A percentile compares a stretch with the other conserved stretches of the same genome.
Evolutionary conservation across 108 stramenopile genomes (phyloP).

Genomic region (Schizochytrium sp.): DNA sequence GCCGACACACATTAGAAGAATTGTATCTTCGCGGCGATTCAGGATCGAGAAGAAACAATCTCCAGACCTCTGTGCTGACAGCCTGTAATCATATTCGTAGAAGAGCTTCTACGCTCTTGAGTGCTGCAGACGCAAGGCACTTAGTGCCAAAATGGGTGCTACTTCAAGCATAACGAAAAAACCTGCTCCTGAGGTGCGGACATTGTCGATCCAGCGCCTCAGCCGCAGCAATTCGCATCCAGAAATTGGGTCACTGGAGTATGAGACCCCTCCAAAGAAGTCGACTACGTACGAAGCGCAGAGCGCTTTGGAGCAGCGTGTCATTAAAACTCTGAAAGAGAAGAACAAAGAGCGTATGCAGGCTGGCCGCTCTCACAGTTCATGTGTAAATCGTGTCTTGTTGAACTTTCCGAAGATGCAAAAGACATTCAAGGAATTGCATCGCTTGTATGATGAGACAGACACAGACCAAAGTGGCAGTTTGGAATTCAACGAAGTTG

Average conservation of each 20-base stretch:
- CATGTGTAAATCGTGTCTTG: constrained; percentile 9
- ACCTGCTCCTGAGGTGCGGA: neutral
- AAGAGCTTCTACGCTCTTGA: too few relatives aligned
- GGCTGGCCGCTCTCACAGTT: neutral
- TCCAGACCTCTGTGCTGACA: too few relatives aligned
- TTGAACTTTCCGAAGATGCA: constrained; percentile 57
- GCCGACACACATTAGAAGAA: too few relatives aligned
- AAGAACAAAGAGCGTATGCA: constrained; percentile 58
- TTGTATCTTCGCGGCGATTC: too few relatives aligned
- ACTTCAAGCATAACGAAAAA: constrained; percentile 14
- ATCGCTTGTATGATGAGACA: constrained; percentile 23
- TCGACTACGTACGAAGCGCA: neutral
- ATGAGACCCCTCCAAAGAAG: neutral
- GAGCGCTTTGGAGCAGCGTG: constrained; percentile 31
- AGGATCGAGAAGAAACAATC: too few relatives aligned
- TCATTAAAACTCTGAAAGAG: constrained; percentile 19
- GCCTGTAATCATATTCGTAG: too few relatives aligned
- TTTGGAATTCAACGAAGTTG: constrained; percentile 17
- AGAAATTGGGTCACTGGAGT: neutral
- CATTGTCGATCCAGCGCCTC: neutral
- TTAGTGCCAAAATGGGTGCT: neutral
- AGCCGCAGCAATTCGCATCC: constrained; percentile 34
- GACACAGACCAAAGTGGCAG: constrained; percentile 24
- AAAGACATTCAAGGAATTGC: constrained; percentile 42
- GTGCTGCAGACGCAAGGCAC: too few relatives aligned